Base-by-base conservation (phyloP, 2,329 filamentous ascomycete genomes). In the Xylariaceae sp. region DNA sequence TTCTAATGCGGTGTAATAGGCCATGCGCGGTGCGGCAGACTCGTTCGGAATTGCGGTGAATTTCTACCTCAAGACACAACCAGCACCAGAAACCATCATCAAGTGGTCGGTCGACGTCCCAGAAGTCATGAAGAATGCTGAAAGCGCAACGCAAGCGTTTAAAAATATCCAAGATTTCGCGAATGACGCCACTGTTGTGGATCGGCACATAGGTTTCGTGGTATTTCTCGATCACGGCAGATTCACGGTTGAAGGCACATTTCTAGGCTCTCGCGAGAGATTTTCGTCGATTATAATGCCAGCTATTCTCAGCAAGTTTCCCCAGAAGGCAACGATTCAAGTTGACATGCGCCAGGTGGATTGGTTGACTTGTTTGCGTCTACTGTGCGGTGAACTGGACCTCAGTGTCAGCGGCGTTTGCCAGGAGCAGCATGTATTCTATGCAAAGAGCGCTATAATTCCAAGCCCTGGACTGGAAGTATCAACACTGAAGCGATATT, bases 1-100 rank as follows among this genome's bases (percentile, higher is more conserved):
- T 48, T 32, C 21, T 39, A 10, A 38, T 11, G 2, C 16, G 17
- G 14, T 1, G 7, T 14, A 37, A 6, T 23, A 67, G 66, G 67
- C 65, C n/a, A 59, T 71, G 51, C 64, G 66, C 42, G 68, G 68
- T 14, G 68, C 68, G 5, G 68, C 63, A 6, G 64, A 66, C 14
- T 67, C 66, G 3, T 67, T 70, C 37, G 68, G 67, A 8, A 64
- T 71, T 41, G 61, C 63, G 5, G 62, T 60, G 27, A 60, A 54
- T 4, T 70, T 71, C 46, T 57, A 65, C 25, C 56, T 70, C 4
- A 49, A 58, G 21, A 67, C 67, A 1, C 55, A 57, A 4, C 47
- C 55, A 5, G 63, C 63, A 2, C 67, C 67, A 3, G 23, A 57
- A 7, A 52, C 55, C 4, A 64, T 71, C 2, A 47, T 74, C 32